Conservation (phyloP, 148 eudicot species). For the Mesembryanthemum crystallinum region DNA sequence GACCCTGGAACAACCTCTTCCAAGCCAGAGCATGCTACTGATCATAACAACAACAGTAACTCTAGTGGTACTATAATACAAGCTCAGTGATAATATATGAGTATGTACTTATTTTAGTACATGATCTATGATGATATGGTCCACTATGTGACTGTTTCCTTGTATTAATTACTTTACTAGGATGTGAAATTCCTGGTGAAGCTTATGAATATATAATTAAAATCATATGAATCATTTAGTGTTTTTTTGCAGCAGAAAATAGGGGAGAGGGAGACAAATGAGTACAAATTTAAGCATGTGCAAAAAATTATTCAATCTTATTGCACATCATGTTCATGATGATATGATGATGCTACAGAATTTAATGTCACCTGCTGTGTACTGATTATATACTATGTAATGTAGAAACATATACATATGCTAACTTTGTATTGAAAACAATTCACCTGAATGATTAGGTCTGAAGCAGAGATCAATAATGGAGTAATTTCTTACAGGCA, state of each 20-base stretch:
- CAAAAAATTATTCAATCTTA: background rate
- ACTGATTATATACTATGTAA: background rate
- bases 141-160: background rate
- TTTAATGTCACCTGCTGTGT: background rate
- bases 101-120: background rate
- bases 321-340: background rate
- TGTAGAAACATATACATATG: too few species aligned
- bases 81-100: background rate
- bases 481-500: background rate
- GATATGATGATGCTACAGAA: background rate
- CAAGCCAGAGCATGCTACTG: slow-evolving; percentile 19
- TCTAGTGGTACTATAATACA: background rate
- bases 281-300: background rate
- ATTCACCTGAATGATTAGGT: slow-evolving; percentile 1
- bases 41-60: background rate
- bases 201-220: background rate
- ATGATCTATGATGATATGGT: background rate
- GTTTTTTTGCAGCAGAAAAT: slow-evolving; percentile 9
- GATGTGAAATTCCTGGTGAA: background rate
- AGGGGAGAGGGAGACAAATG: background rate
- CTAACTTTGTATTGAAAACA: background rate
- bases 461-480: background rate
- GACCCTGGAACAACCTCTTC: slow-evolving; percentile 19
- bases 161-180: background rate
- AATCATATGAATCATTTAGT: background rate